Conservation (phyloP, 495 filamentous ascomycete species). For the Aspergillus campestris region DNA sequence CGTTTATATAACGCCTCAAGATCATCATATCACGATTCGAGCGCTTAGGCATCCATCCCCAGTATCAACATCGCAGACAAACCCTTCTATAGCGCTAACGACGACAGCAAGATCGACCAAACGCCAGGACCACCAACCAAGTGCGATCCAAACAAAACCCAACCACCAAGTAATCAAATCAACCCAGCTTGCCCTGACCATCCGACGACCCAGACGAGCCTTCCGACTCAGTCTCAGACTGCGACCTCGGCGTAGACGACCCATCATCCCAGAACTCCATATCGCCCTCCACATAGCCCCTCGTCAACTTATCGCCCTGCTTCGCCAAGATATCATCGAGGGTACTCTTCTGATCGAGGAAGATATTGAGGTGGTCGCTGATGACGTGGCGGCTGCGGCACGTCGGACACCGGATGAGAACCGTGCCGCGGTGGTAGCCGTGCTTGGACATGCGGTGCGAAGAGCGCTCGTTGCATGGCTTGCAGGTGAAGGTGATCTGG, state of each 20-base stretch:
- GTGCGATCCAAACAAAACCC: too few species aligned
- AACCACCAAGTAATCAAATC: too few species aligned
- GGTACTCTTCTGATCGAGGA: conserved; percentile 32
- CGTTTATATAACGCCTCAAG: too few species aligned
- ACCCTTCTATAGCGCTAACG: too few species aligned
- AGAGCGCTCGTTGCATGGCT: conserved; percentile 67
- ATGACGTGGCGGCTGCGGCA: conserved; percentile 88
- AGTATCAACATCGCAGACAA: too few species aligned
- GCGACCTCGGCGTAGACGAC: conserved; percentile 18
- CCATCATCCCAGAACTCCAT: conserved; percentile 66
- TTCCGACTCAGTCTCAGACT: conserved; percentile 1
- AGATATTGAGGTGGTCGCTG: conserved; percentile 67
- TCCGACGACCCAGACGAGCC: too few species aligned
- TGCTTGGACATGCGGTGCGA: conserved; percentile 79
- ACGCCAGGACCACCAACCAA: too few species aligned
- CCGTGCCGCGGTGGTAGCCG: conserved; percentile 82
- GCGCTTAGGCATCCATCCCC: too few species aligned
- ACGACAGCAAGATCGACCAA: too few species aligned
- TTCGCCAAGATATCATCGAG: conserved; percentile 29
- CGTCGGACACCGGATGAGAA: conserved; percentile 75
- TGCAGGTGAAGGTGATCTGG: conserved; percentile 84
- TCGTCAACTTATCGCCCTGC: conserved; percentile 23
- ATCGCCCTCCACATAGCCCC: conserved; percentile 42
- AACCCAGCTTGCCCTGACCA: too few species aligned
- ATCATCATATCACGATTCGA: too few species aligned